phyloP scores from a whole-genome alignment of 2,329 filamentous ascomycete genomes.

The Xylariaceae sp. region DNA sequence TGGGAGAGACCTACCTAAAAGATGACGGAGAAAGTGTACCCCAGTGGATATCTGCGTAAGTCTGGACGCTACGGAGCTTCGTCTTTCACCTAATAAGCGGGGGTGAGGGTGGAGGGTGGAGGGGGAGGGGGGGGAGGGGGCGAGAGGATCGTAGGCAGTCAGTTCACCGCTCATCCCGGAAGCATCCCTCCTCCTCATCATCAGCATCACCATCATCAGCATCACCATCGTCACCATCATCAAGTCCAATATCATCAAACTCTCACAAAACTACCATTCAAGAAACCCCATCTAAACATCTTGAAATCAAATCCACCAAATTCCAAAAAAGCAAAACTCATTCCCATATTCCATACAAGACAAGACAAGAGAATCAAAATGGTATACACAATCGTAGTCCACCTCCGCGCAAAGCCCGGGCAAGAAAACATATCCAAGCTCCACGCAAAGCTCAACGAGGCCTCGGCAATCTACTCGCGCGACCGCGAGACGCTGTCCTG shows the following conservation, averaged over 20 bases:
- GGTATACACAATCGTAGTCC: conserved; percentile 65
- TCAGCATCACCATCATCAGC: neutral
- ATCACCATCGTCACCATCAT: neutral
- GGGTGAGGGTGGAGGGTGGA: no score
- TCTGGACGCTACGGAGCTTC: no score
- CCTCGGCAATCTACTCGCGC: conserved; percentile 64
- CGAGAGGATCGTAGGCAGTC: no score
- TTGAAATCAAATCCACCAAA: neutral
- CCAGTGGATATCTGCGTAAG: no score
- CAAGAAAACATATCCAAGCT: conserved; percentile 59
- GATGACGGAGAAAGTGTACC: no score
- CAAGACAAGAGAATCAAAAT: conserved; percentile 24
- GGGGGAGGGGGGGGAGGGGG: no score
- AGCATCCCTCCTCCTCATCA: no score
- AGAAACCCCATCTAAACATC: no score
- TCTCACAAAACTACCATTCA: neutral
- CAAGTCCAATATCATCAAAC: neutral
- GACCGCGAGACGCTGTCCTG: conserved; percentile 66
- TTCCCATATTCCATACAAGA: neutral
- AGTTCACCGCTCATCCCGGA: no score
- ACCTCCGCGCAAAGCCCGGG: conserved; percentile 64
- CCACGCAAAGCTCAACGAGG: conserved; percentile 67
- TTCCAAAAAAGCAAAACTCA: neutral
- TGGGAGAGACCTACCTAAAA: no score
- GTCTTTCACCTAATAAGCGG: no score